Percentiles rank a stretch among this genome's conserved stretches.
phyloP scores from a whole-genome alignment of 257 asterid species.

The Solanum neorickii region DNA sequence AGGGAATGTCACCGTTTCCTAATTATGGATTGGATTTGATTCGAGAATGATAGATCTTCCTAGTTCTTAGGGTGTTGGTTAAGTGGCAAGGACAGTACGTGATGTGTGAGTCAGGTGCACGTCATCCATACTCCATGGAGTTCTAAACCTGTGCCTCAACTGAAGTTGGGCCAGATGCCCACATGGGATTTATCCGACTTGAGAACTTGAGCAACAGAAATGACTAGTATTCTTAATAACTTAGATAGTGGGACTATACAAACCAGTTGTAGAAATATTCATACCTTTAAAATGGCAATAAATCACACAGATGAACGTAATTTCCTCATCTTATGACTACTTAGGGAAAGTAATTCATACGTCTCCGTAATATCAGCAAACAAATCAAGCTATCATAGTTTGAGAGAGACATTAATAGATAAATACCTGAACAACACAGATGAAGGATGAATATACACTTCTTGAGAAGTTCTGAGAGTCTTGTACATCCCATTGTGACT shows the following conservation, averaged over 20 bases:
- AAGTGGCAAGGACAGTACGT: background rate
- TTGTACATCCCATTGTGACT: constrained; percentile 86
- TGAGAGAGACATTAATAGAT: background rate
- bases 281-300: background rate
- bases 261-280: background rate
- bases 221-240: background rate
- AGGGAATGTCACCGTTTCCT: background rate
- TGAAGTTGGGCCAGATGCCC: background rate
- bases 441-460: constrained; percentile 91
- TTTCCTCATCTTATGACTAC: background rate
- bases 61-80: background rate
- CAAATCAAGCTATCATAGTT: background rate
- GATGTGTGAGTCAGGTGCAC: background rate
- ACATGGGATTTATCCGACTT: background rate
- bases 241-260: background rate
- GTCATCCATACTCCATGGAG: background rate
- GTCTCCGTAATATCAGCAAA: background rate
- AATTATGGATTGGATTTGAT: background rate
- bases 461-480: constrained; percentile 84
- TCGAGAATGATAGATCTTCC: background rate
- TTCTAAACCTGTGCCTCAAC: background rate
- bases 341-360: no score
- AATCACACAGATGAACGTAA: background rate
- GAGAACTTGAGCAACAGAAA: background rate
- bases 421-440: constrained; percentile 84